Percentiles rank a stretch among this genome's conserved stretches.
These are phyloP conservation scores for Pisolithus marmoratus DNA, from an alignment of 768 basidiomycete genomes.

Conservation along the genomic window DNA sequence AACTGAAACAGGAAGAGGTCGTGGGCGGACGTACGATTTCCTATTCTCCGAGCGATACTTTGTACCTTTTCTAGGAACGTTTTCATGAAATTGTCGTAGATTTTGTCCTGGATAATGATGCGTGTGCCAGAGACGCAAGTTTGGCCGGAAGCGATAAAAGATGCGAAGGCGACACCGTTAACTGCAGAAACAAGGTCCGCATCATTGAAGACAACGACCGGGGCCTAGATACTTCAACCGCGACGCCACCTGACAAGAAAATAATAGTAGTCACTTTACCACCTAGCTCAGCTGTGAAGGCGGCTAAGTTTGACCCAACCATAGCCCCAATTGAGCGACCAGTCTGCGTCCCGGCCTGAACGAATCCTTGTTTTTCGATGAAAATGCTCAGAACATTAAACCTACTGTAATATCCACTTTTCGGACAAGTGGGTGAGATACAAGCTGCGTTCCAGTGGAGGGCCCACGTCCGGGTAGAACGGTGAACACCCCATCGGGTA, in stretches of 20 bases:
- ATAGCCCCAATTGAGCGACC: conserved; percentile 69
- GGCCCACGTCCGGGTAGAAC: conserved; percentile 70
- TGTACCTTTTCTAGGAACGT: conserved; percentile 57
- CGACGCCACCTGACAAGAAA: neutral
- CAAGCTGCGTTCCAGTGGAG: conserved; percentile 58
- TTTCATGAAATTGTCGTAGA: conserved; percentile 66
- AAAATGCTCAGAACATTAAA: neutral
- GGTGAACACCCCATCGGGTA: conserved; percentile 70
- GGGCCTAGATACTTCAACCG: conserved; percentile 46
- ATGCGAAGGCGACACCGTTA: conserved; percentile 79
- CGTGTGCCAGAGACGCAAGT: conserved; percentile 90
- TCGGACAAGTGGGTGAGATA: conserved; percentile 57
- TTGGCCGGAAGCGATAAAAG: conserved; percentile 84
- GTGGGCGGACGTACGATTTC: conserved; percentile 53
- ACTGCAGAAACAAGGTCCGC: conserved; percentile 69
- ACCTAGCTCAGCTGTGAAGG: conserved; percentile 80
- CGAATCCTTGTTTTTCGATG: neutral
- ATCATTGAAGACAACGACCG: conserved; percentile 75
- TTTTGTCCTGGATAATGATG: conserved; percentile 62
- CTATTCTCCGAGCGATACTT: conserved; percentile 65
- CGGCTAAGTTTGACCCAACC: conserved; percentile 67
- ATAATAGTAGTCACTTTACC: conserved; percentile 52
- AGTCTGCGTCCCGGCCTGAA: conserved; percentile 70
- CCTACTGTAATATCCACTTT: conserved; percentile 84
- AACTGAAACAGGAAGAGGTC: neutral